Evolutionary conservation across 1,284 basidiomycete species (phyloP).

Genomic region (Entoloma clypeatum): DNA sequence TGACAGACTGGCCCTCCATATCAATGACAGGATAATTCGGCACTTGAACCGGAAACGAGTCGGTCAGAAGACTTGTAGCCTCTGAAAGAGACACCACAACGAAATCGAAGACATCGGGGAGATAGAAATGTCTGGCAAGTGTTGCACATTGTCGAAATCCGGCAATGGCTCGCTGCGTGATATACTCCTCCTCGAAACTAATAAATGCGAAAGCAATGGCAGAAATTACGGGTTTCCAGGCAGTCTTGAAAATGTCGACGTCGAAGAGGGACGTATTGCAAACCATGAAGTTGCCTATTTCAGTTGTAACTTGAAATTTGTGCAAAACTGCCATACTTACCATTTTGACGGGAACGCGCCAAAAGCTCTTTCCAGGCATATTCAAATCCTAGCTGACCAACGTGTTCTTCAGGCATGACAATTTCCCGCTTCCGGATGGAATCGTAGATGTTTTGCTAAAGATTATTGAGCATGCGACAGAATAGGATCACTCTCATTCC

Average conservation of each 20-base stretch:
- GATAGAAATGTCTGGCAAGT: constrained; percentile 82
- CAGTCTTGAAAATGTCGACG: constrained; percentile 85
- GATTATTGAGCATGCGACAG: constrained; percentile 10
- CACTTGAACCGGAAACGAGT: constrained; percentile 66
- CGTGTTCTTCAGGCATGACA: constrained; percentile 97
- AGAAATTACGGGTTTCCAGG: constrained; percentile 91
- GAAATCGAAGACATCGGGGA: constrained; percentile 96
- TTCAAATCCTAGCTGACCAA: constrained; percentile 95
- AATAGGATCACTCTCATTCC: neutral
- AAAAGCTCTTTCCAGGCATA: constrained; percentile 98
- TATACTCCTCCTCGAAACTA: constrained; percentile 93
- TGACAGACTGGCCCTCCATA: constrained; percentile 86
- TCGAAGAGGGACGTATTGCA: constrained; percentile 84
- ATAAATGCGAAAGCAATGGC: constrained; percentile 93
- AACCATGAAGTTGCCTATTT: constrained; percentile 69
- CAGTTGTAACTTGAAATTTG: constrained; percentile 3
- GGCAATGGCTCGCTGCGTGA: constrained; percentile 91
- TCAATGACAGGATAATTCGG: constrained; percentile 89
- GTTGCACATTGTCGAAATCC: constrained; percentile 97
- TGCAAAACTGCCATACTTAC: constrained; percentile 36
- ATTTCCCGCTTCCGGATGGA: constrained; percentile 94
- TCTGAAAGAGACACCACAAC: constrained; percentile 91
- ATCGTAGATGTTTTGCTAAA: constrained; percentile 85
- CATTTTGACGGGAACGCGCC: constrained; percentile 75
- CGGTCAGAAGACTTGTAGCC: constrained; percentile 80